Conservation (phyloP, 129 eudicot species). For the Kitagawia praeruptora region DNA sequence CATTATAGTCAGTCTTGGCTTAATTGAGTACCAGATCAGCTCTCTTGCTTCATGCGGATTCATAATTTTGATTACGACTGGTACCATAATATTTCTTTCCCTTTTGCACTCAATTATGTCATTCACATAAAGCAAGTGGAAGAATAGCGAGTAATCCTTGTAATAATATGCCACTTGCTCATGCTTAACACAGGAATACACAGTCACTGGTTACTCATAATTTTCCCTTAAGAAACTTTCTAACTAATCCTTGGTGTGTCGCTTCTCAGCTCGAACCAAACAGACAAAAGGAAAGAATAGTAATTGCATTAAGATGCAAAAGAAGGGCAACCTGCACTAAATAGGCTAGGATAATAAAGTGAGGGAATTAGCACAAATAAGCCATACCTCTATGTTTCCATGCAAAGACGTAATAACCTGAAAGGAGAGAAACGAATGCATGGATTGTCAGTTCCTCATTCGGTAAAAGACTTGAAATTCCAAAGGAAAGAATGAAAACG, state of each 20-base stretch:
- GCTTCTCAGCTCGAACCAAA: not conserved
- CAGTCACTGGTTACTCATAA: not conserved
- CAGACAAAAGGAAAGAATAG: not conserved
- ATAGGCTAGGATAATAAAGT: not conserved
- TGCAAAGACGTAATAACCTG: slow-evolving; percentile 44
- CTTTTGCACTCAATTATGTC: not conserved
- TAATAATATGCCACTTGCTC: not conserved
- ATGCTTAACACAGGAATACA: not conserved
- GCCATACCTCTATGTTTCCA: slow-evolving; percentile 33
- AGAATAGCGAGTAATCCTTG: not conserved
- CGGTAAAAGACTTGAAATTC: not conserved
- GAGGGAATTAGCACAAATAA: not conserved
- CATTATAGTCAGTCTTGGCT: not conserved
- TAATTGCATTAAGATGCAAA: not conserved
- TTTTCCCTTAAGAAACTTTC: not conserved
- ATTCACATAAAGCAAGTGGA: not conserved
- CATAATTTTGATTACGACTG: not conserved
- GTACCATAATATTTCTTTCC: not conserved
- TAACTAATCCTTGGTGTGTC: not conserved
- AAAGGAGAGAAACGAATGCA: not conserved
- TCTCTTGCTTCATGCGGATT: not conserved
- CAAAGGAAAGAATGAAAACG: not conserved
- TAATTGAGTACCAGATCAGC: not conserved
- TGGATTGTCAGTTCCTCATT: not conserved
- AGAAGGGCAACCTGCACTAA: not conserved